A percentile compares a stretch with the other conserved stretches of the same genome.
phyloP scores from a whole-genome alignment of 2,329 filamentous ascomycete species.

The Colletotrichum aenigma region DNA sequence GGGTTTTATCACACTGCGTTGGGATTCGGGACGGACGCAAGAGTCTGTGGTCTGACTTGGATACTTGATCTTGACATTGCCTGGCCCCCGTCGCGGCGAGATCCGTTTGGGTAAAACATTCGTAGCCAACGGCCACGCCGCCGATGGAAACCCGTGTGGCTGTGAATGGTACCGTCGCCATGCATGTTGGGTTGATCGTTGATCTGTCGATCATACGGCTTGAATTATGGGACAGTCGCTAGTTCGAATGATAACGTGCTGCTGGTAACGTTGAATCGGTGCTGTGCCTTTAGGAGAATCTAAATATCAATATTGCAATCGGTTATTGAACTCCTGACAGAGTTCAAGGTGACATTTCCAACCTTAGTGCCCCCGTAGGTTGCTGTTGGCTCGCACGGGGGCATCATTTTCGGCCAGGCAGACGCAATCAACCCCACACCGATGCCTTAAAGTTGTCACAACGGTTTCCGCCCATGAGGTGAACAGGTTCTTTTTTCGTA shows the following conservation, averaged over 20 bases:
- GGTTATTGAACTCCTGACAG: background rate
- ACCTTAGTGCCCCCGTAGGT: background rate
- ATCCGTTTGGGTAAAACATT: background rate
- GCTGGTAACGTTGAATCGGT: background rate
- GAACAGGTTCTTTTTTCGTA: background rate
- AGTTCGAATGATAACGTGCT: background rate
- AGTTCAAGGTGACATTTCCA: background rate
- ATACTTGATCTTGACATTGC: background rate
- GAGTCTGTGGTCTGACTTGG: background rate
- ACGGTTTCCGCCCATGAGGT: background rate
- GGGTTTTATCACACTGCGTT: background rate
- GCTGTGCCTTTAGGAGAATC: background rate
- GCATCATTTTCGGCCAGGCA: background rate
- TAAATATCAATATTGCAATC: fast-evolving
- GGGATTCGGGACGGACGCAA: background rate
- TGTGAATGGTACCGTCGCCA: background rate
- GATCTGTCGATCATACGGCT: background rate
- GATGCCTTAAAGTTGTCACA: background rate
- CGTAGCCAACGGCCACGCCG: background rate
- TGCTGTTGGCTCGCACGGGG: background rate
- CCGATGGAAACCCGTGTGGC: background rate
- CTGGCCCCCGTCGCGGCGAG: background rate
- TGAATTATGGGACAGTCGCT: background rate
- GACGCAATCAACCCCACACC: background rate
- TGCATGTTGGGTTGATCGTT: background rate